phyloP scores from a whole-genome alignment of 129 eudicot species.

The Apium graveolens region DNA sequence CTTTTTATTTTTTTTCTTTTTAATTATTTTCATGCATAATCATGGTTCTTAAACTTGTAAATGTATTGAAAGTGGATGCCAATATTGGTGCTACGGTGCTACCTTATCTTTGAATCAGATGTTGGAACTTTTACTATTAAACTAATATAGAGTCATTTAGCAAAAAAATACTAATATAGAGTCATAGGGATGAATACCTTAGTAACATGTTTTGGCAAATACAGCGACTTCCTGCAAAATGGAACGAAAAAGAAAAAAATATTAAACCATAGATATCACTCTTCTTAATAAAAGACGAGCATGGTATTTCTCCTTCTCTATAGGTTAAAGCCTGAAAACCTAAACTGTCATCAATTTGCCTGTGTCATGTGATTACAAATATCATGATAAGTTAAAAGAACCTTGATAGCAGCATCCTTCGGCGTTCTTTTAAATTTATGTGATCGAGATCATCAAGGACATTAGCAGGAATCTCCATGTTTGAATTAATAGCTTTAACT shows the following conservation, averaged over 20 bases:
- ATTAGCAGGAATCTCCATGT: slow-evolving; percentile 24
- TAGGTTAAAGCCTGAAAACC: neutral
- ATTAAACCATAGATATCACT: neutral
- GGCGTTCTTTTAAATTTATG: slow-evolving; percentile 49
- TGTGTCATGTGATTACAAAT: neutral
- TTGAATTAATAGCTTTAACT: slow-evolving; percentile 15
- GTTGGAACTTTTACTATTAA: neutral
- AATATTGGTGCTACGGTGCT: neutral
- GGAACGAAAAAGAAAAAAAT: neutral
- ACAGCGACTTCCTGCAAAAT: slow-evolving; percentile 37
- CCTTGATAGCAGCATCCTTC: slow-evolving; percentile 64
- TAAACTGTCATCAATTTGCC: neutral
- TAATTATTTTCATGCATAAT: neutral
- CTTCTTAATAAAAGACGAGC: neutral
- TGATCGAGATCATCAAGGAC: slow-evolving; percentile 55
- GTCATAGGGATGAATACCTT: slow-evolving; percentile 33
- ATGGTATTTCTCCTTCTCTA: neutral
- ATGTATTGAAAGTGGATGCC: neutral
- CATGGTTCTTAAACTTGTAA: neutral
- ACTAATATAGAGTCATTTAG: neutral
- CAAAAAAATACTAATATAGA: too few species aligned
- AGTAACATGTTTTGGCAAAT: slow-evolving; percentile 13
- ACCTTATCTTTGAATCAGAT: neutral
- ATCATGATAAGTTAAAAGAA: slow-evolving; percentile 7
- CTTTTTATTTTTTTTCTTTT: neutral